These are phyloP conservation scores for Chlamydomonas asymmetrica DNA, from an alignment of 139 green algal genomes.

Conservation along the genomic window DNA sequence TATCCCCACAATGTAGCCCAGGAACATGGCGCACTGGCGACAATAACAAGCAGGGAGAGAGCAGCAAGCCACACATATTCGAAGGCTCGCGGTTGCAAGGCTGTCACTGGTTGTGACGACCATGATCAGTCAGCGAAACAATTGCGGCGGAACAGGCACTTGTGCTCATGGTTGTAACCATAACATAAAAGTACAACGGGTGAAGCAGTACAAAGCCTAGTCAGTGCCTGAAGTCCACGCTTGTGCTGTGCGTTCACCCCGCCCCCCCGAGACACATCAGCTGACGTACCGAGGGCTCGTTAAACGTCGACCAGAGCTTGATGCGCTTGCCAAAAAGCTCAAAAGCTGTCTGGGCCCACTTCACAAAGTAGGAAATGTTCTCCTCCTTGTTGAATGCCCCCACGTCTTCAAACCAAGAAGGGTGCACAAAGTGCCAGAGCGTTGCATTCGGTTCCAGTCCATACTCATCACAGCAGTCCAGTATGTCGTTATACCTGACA, in stretches of 20 bases:
- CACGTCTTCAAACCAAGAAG: constrained; percentile 80
- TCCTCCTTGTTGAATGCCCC: constrained; percentile 72
- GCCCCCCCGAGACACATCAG: too few species aligned
- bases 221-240: too few species aligned
- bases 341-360: constrained; percentile 61
- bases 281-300: constrained; percentile 81
- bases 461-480: constrained; percentile 50
- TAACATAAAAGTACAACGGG: background rate
- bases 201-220: too few species aligned
- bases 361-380: constrained; percentile 80
- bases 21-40: constrained; percentile 56
- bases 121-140: background rate
- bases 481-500: constrained; percentile 64
- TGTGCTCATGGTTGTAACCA: background rate
- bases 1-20: constrained; percentile 69
- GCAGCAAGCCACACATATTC: background rate
- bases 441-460: constrained; percentile 76
- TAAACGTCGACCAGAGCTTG: constrained; percentile 84
- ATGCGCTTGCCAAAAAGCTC: constrained; percentile 60
- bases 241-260: too few species aligned
- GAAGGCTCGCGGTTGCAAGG: background rate
- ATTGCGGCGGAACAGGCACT: background rate
- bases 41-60: too few species aligned
- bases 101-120: background rate
- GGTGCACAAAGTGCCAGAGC: constrained; percentile 86